Base-by-base conservation (phyloP, 2,329 filamentous ascomycete species). In the Colletotrichum endophyticum region DNA sequence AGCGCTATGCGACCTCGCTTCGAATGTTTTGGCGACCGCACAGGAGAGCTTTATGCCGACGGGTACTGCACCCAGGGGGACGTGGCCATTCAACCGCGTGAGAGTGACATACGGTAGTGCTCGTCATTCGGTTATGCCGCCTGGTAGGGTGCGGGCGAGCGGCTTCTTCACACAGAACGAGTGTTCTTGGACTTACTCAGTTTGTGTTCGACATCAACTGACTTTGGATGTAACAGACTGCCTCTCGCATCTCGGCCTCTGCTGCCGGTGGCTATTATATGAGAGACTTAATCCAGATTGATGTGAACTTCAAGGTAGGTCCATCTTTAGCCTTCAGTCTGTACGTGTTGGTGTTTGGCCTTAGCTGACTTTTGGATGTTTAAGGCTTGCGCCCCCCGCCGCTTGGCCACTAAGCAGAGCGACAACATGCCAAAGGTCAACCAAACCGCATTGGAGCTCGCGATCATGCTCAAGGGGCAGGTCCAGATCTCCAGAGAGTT, bases 351-450 rank as follows among this genome's bases (percentile, higher is more conserved):
- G 9, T 44, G 8, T 44, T 44, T 44, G 9, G 19, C 9, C 39
- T 4, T 9, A n/a, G n/a, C n/a, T 53, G 6, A 53, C 44, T 53
- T 22, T 22, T 53, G 44, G n/a, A 49, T 49, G n/a, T 49, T 2
- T 1, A 3, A 53, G 44, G 11, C 44, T 53, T 9, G 1, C n/a
- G 6, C n/a, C 3, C 6, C 44, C 11, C 1, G 0, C 6, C 44
- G 2, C n/a, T 13, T 13, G 3, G n/a, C n/a, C 0, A 22, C 6
- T 3, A 22, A 53, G 44, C n/a, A 22, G n/a, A 7, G 2, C 5
- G 4, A 22, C 1, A 6, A 44, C 16, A 44, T 44, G 39, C 16
- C 16, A 44, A 44, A 6, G 16, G 19, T n/a, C 39, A 1, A n/a
- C 39, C 8, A 44, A 6, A 3, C 19, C 19, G 2, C 19, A 2